Base-by-base conservation (phyloP, 2,329 filamentous ascomycete genomes). In the Pseudocercospora crystallina region DNA sequence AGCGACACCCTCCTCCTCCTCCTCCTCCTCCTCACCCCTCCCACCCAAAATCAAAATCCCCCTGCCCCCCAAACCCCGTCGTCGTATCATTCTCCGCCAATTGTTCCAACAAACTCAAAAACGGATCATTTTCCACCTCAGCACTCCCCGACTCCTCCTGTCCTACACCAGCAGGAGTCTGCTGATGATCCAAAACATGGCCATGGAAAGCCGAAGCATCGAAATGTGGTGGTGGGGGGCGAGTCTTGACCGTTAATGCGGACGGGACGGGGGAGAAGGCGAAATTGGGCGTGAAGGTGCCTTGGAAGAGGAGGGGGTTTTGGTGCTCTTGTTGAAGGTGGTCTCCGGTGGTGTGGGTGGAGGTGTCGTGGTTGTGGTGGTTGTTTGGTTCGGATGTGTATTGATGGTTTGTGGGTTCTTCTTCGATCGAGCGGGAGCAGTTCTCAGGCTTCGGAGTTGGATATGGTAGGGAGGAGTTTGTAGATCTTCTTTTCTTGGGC, bases 31-130 rank as follows among this genome's bases (percentile, higher is more conserved):
- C 4, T 12, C 36, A 38, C 5, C 36, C 20, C 20, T 26, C 20
- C 20, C 20, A 26, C 20, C 20, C 20, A 26, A 89, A 91, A 67
- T 92, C 88, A 61, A 94, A 72, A 64, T 92, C 88, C 58, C 80
- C 85, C 10, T 85, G 86, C 8, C 84, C 81, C 0, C 85, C 87
- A 20, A 60, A 53, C 44, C 81, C 76, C 36, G 20, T 38, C 11
- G 77, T 76, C 46, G 87, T 80, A 69, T 92, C 88, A 62, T 89
- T 90, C 69, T 94, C 88, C 0, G 88, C 89, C 51, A 94, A 76
- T 70, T 94, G 88, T 67, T 94, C 89, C 32, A 94, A 73, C 36
- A 94, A 71, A 54, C 82, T 87, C 35, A 94, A 70, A 64, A 95
- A 94, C 0, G 89, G 88, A 64, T 94, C 89, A 61, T 88, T 90